These are phyloP conservation scores for Blastocystis hominis DNA, from an alignment of 352 stramenopile species.

Conservation along the genomic window DNA sequence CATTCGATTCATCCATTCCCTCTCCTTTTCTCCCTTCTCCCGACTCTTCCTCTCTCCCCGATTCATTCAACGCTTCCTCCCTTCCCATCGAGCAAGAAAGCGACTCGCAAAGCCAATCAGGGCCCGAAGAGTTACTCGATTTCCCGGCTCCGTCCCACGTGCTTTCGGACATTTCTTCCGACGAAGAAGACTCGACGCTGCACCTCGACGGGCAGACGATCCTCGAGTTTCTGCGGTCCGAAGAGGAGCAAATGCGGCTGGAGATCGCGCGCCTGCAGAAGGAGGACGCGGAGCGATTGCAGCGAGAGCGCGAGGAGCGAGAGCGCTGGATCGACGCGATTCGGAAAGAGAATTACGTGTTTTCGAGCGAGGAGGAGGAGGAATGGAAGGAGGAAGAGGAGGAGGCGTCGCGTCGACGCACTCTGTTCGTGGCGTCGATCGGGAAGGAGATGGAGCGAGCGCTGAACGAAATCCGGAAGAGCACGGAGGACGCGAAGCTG, in stretches of 20 bases:
- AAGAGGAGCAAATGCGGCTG: not conserved
- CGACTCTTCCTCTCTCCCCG: not conserved
- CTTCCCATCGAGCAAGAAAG: not conserved
- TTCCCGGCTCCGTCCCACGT: not conserved
- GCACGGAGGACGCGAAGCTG: not conserved
- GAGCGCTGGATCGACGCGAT: not conserved
- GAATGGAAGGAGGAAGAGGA: conserved; percentile 1
- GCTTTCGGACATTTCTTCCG: not conserved
- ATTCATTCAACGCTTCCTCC: not conserved
- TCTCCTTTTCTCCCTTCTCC: too few species aligned
- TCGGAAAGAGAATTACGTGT: not conserved
- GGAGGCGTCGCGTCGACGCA: not conserved
- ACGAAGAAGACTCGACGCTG: not conserved
- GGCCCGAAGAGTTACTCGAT: not conserved
- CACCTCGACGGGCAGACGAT: not conserved
- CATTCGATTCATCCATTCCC: not conserved
- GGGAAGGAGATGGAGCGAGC: not conserved
- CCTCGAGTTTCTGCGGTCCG: not conserved
- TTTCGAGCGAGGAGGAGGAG: conserved; percentile 47
- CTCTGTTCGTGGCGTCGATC: not conserved
- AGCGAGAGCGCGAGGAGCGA: not conserved
- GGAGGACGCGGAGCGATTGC: not conserved
- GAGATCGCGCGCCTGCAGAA: not conserved
- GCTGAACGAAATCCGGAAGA: not conserved
- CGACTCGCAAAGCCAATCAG: not conserved